These are phyloP conservation scores for Wickerhamiella occidentalis DNA, from an alignment of 805 yeast species.

Conservation along the genomic window DNA sequence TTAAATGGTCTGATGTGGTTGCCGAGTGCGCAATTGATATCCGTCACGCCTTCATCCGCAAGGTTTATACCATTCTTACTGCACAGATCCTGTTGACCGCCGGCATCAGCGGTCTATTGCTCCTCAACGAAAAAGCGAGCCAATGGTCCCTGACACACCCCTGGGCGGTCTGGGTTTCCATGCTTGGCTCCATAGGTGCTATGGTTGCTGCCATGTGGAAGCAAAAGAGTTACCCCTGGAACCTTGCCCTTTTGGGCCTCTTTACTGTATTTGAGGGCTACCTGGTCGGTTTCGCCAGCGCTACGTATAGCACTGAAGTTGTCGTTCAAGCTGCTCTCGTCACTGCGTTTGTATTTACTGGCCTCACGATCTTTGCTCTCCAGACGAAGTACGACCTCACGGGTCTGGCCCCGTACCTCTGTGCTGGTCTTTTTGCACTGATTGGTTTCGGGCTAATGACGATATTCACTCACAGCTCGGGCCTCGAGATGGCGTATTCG, in stretches of 20 bases:
- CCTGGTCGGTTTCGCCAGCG: conserved; percentile 53
- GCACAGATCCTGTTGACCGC: conserved; percentile 55
- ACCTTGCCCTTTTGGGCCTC: conserved; percentile 44
- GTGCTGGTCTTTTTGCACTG: conserved; percentile 49
- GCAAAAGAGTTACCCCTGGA: conserved; percentile 57
- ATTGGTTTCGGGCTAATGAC: conserved; percentile 61
- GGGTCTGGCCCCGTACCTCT: conserved; percentile 49
- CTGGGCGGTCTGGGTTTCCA: conserved; percentile 47
- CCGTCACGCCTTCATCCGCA: conserved; percentile 63
- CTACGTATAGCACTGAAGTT: conserved; percentile 48
- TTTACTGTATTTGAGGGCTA: conserved; percentile 71
- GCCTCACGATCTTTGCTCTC: conserved; percentile 63
- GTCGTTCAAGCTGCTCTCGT: conserved; percentile 60
- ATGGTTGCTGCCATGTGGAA: conserved; percentile 51
- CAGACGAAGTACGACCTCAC: conserved; percentile 68
- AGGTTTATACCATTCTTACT: conserved; percentile 62
- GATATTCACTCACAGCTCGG: conserved; percentile 50
- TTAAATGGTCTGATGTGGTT: conserved; percentile 68
- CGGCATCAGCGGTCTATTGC: conserved; percentile 41
- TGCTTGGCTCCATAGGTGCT: conserved; percentile 49
- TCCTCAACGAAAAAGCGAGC: conserved; percentile 34
- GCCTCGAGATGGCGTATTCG: conserved; percentile 55
- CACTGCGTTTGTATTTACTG: conserved; percentile 60
- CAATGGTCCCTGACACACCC: conserved; percentile 45
- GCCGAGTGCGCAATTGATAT: conserved; percentile 65